A percentile compares a stretch with the other conserved stretches of the same genome.
These are phyloP conservation scores for Akanthomyces muscarius DNA, from an alignment of 2,329 filamentous ascomycete species.

Conservation along the genomic window DNA sequence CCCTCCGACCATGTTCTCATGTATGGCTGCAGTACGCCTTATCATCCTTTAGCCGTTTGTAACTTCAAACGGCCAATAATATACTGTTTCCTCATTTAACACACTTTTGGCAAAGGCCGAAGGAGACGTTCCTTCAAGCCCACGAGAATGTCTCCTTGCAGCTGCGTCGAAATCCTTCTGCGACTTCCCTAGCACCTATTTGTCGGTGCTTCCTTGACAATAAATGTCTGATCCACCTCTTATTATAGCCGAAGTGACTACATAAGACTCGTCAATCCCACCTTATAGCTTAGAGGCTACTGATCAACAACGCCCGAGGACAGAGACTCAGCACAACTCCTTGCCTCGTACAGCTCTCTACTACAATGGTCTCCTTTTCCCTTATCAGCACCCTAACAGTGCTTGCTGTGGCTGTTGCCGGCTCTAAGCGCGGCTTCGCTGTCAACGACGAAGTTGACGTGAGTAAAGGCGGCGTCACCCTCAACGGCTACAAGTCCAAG, in stretches of 20 bases:
- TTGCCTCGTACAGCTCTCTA: background rate
- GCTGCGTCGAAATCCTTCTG: background rate
- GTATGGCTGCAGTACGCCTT: background rate
- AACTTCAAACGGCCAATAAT: background rate
- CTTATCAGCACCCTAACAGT: constrained; percentile 49
- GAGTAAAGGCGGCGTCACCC: constrained; percentile 21
- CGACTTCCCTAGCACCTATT: background rate
- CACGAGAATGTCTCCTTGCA: background rate
- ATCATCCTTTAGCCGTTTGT: background rate
- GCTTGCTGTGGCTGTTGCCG: constrained; percentile 40
- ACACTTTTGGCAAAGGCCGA: background rate
- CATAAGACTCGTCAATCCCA: background rate
- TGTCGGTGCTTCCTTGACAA: background rate
- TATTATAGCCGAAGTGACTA: background rate
- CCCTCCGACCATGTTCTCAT: background rate
- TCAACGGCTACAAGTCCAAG: constrained; percentile 15
- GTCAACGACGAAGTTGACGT: constrained; percentile 29
- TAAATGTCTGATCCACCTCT: too few species aligned
- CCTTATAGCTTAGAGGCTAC: background rate
- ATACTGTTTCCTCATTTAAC: background rate
- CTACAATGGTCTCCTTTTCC: constrained; percentile 45
- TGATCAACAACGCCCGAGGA: background rate
- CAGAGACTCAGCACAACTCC: background rate
- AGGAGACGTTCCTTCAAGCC: background rate
- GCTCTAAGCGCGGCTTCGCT: constrained; percentile 50